A percentile compares a stretch with the other conserved stretches of the same genome.
Evolutionary conservation across 768 basidiomycete genomes (phyloP).

Genomic region (Cytidiella melzeri): DNA sequence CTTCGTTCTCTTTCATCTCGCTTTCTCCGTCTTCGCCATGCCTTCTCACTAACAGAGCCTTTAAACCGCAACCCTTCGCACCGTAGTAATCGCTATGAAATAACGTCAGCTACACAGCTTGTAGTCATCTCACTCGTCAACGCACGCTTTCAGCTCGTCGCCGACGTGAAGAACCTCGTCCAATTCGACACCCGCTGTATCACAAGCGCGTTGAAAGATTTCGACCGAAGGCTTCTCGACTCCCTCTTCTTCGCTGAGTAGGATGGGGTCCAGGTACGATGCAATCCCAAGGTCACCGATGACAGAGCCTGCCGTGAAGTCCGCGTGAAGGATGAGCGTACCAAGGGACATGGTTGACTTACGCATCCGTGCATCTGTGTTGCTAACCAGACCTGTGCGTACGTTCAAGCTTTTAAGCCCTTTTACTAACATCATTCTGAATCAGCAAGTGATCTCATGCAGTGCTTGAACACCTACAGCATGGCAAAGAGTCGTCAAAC

Average conservation of each 20-base stretch:
- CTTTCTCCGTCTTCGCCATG: constrained; percentile 41
- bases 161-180: constrained; percentile 64
- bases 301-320: constrained; percentile 29
- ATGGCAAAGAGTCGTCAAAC: constrained; percentile 44
- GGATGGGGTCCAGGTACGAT: constrained; percentile 40
- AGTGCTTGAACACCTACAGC: constrained; percentile 32
- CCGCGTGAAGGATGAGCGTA: background rate
- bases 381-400: constrained; percentile 58
- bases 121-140: background rate
- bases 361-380: constrained; percentile 71
- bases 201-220: constrained; percentile 49
- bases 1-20: constrained; percentile 35
- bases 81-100: constrained; percentile 58
- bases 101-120: background rate
- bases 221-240: constrained; percentile 60
- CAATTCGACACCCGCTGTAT: constrained; percentile 27
- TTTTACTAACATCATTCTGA: constrained; percentile 31
- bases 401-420: constrained; percentile 40
- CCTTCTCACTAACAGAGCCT: constrained; percentile 53
- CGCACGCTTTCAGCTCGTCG: constrained; percentile 64
- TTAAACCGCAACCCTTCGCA: constrained; percentile 47
- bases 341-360: constrained; percentile 18
- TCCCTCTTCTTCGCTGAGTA: constrained; percentile 67
- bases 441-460: background rate
- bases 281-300: constrained; percentile 58